Evolutionary conservation across 2,329 filamentous ascomycete genomes (phyloP).

Genomic region (Didymella lethalis): DNA sequence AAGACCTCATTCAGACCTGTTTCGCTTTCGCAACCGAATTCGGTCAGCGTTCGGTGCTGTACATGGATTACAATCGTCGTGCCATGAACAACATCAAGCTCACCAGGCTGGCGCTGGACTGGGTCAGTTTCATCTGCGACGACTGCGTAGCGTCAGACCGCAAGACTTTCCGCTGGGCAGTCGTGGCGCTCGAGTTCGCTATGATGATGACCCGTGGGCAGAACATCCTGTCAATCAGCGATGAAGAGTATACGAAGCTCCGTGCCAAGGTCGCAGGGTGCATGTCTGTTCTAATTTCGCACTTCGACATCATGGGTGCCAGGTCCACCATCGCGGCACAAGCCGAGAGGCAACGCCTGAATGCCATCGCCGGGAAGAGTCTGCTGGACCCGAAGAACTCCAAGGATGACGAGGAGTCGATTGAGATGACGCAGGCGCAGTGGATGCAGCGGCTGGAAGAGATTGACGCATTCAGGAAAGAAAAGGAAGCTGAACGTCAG

Average conservation of each 20-base stretch:
- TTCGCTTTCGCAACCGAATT: slow-evolving; percentile 99
- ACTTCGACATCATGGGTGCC: slow-evolving; percentile 99
- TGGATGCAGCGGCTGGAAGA: slow-evolving; percentile 75
- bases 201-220: slow-evolving; percentile 97
- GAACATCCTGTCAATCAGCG: slow-evolving; percentile 88
- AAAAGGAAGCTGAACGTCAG: slow-evolving; percentile 84
- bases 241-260: slow-evolving; percentile 83
- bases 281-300: slow-evolving; percentile 96
- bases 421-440: slow-evolving; percentile 75
- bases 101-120: slow-evolving; percentile 90
- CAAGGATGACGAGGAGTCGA: slow-evolving; percentile 85
- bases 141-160: slow-evolving; percentile 94
- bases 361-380: slow-evolving; percentile 78
- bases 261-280: slow-evolving; percentile 92
- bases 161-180: slow-evolving; percentile 97
- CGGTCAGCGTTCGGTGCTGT: slow-evolving; percentile 89
- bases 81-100: slow-evolving; percentile 98
- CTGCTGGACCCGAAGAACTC: slow-evolving; percentile 78
- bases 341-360: slow-evolving; percentile 87
- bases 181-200: slow-evolving; percentile 91
- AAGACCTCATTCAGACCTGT: slow-evolving; percentile 96
- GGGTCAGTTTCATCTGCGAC: slow-evolving; percentile 97
- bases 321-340: slow-evolving; percentile 92
- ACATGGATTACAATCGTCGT: slow-evolving; percentile 93
- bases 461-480: slow-evolving; percentile 79